Evolutionary conservation across 371 early-diverging fungal species (phyloP), one percentile per base, ranked within the genome.

Genomic region (Syncephalastrum racemosum): DNA sequence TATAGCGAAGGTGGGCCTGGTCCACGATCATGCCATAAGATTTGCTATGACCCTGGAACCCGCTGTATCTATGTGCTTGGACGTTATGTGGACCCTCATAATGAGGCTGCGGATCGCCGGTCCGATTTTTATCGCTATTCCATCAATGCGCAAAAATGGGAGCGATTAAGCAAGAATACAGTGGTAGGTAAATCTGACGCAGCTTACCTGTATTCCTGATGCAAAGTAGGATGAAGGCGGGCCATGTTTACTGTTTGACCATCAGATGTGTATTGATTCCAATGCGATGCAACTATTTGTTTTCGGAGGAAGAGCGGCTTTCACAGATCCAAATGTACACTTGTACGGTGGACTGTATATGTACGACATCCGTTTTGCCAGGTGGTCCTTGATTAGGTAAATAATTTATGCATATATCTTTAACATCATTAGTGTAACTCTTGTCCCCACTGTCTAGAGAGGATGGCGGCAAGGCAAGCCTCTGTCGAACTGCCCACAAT

Each of bases 181-280:
- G 80, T 77, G 22, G 86, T 85, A 75, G 24, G 12, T 46, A 31
- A 20, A n/a, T 2, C 46, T 4, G 36, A 8, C 20, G 36, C 8
- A 46, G 0, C 1, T 4, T 5, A 36, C 0, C 15, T 20, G 18
- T 7, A n/a, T 31, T 19, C 16, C 12, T 27, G 48, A 16, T 13
- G 24, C 24, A 15, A 52, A 12, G 43, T 59, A 75, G 76, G 20
- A 42, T 4, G 86, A 91, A 56, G 86, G 88, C 31, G 98, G 99
- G 0, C 98, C 98, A 14, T 85, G 84, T 43, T 75, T 97, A 12
- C 77, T 97, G 16, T 98, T 88, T 62, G 97, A 98, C 67, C 91
- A 96, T 62, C 97, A 98, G 76, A 94, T 98, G 92, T 87, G 88
- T 55, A 73, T 96, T 36, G 97, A 98, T 60, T 59, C 88, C 4